These are phyloP conservation scores for Prillingera fragicola DNA, from an alignment of 1,284 basidiomycete species.

Conservation along the genomic window DNA sequence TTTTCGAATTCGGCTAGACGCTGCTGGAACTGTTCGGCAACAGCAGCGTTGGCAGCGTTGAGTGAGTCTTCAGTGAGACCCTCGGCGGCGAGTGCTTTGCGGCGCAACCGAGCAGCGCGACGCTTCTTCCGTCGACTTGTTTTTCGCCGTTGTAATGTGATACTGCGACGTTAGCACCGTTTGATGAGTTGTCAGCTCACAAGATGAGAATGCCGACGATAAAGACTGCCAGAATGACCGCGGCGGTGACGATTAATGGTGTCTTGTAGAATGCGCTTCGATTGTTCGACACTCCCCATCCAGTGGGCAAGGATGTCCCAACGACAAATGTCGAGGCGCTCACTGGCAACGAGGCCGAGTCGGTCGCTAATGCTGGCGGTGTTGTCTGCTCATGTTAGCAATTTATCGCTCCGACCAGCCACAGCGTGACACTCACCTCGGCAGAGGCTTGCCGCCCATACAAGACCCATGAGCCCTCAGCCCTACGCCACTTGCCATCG, in stretches of 20 bases:
- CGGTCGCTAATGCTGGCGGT: not conserved
- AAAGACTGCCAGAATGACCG: slow-evolving; percentile 37
- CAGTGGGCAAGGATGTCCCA: slow-evolving; percentile 3
- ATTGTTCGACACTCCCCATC: slow-evolving; percentile 5
- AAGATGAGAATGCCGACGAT: slow-evolving; percentile 40
- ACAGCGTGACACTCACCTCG: not conserved
- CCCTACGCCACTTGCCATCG: slow-evolving; percentile 31
- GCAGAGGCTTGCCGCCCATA: slow-evolving; percentile 23
- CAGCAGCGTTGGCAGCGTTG: slow-evolving; percentile 17
- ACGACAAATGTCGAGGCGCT: not conserved
- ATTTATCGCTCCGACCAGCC: not conserved
- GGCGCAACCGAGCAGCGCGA: slow-evolving; percentile 30
- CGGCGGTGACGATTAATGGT: slow-evolving; percentile 43
- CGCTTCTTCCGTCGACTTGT: slow-evolving; percentile 34
- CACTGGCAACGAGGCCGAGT: not conserved
- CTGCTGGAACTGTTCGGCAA: slow-evolving; percentile 22
- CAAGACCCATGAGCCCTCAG: slow-evolving; percentile 30
- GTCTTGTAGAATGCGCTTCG: slow-evolving; percentile 42
- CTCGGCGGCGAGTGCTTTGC: slow-evolving; percentile 39
- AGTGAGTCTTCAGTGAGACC: slow-evolving; percentile 32
- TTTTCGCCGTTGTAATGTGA: slow-evolving; percentile 38
- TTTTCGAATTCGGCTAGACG: slow-evolving; percentile 34
- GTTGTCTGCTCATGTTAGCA: not conserved
- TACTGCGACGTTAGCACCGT: slow-evolving; percentile 12
- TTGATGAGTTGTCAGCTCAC: slow-evolving; percentile 19